Percentiles rank a stretch among this genome's conserved stretches.
Conservation (phyloP, 768 basidiomycete species). For the Sistotremastrum suecicum region DNA sequence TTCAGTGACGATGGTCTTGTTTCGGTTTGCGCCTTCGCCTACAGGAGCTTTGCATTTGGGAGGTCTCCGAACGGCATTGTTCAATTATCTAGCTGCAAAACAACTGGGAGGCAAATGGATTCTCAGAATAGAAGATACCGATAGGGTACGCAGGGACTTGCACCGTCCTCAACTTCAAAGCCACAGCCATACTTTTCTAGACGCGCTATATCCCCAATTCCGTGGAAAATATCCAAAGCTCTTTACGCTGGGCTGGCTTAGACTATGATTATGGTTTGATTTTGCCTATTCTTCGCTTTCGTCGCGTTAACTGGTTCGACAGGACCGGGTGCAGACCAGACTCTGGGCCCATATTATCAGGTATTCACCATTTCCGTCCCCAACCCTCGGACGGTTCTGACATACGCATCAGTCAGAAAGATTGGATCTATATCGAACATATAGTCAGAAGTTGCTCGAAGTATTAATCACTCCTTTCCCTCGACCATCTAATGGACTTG, state of each 20-base stretch:
- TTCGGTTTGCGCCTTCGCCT: slow-evolving; percentile 95
- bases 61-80: slow-evolving; percentile 85
- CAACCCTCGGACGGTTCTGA: background rate
- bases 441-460: slow-evolving; percentile 61
- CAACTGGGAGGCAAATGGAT: slow-evolving; percentile 83
- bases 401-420: too few species aligned
- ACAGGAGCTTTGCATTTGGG: slow-evolving; percentile 92
- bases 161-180: background rate
- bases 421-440: slow-evolving; percentile 64
- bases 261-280: slow-evolving; percentile 78
- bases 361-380: slow-evolving; percentile 23
- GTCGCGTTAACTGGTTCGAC: slow-evolving; percentile 2
- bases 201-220: slow-evolving; percentile 70
- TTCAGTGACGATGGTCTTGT: slow-evolving; percentile 31
- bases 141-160: slow-evolving; percentile 43
- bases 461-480: slow-evolving; percentile 24
- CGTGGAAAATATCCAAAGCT: slow-evolving; percentile 63
- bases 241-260: slow-evolving; percentile 83
- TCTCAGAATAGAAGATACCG: slow-evolving; percentile 90
- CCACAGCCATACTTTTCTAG: slow-evolving; percentile 23
- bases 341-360: slow-evolving; percentile 79
- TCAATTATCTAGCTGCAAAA: slow-evolving; percentile 77
- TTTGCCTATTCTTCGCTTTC: background rate
- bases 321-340: slow-evolving; percentile 71
- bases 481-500: background rate